Percentiles rank a stretch among this genome's conserved stretches.
These are phyloP conservation scores for Penicillium waksmanii DNA, from an alignment of 495 filamentous ascomycete species.

Conservation along the genomic window DNA sequence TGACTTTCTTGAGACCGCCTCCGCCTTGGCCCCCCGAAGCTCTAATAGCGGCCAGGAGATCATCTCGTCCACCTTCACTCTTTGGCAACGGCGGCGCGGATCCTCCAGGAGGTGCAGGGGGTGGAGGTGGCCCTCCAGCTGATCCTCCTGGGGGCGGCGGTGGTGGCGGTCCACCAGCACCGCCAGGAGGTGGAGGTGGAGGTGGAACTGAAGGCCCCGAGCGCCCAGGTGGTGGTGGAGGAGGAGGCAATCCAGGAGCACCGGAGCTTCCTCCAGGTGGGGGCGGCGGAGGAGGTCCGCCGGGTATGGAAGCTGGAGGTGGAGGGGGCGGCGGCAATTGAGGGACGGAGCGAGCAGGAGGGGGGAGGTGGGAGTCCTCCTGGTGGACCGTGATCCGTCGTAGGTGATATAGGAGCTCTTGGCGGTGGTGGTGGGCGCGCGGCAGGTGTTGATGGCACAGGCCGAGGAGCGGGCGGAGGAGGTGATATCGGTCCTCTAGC, in stretches of 20 bases:
- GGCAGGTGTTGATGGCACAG: conserved; percentile 33
- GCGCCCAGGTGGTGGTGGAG: conserved; percentile 30
- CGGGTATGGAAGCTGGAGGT: conserved; percentile 31
- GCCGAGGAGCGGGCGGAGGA: conserved; percentile 53
- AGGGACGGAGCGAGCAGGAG: conserved; percentile 17
- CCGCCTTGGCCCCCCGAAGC: conserved; percentile 71
- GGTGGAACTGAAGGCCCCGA: conserved; percentile 36
- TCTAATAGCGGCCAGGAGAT: conserved; percentile 82
- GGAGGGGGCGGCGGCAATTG: conserved; percentile 44
- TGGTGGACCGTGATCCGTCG: conserved; percentile 24
- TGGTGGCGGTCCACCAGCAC: conserved; percentile 53
- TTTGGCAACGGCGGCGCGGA: conserved; percentile 60
- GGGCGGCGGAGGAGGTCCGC: conserved; percentile 53
- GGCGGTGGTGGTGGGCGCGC: conserved; percentile 39
- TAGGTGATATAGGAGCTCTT: conserved; percentile 29
- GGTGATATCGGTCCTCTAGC: conserved; percentile 51
- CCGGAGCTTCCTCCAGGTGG: conserved; percentile 25
- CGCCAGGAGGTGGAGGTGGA: conserved; percentile 44
- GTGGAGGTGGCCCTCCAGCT: conserved; percentile 59
- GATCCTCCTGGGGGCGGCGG: conserved; percentile 48
- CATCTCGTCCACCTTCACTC: conserved; percentile 56
- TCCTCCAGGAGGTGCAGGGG: conserved; percentile 69
- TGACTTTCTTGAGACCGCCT: conserved; percentile 78
- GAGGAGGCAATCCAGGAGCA: conserved; percentile 49
- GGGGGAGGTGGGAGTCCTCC: conserved; percentile 25